Percentiles rank a stretch among this genome's conserved stretches.
phyloP scores from a whole-genome alignment of 176 grass and related monocot species.

The Triticum urartu region DNA sequence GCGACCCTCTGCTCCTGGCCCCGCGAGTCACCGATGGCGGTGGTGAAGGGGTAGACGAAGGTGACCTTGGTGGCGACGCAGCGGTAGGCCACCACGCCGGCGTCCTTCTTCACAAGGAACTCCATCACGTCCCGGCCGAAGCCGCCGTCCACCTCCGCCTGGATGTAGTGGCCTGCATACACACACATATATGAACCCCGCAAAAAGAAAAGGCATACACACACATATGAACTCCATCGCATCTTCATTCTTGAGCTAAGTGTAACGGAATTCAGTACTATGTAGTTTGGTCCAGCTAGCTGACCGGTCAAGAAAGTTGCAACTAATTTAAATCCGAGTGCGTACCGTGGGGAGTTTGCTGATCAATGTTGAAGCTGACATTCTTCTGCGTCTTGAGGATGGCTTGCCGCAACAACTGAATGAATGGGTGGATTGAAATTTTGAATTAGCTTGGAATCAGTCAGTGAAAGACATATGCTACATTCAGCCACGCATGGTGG shows the following conservation, averaged over 20 bases:
- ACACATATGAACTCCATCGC: background rate
- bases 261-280: no score
- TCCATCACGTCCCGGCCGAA: slow-evolving; percentile 83
- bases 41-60: slow-evolving; percentile 94
- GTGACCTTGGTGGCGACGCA: slow-evolving; percentile 79
- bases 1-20: slow-evolving; percentile 70
- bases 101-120: slow-evolving; percentile 66
- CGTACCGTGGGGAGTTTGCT: slow-evolving; percentile 58
- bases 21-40: slow-evolving; percentile 72
- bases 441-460: no score
- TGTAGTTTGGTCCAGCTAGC: no score
- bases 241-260: background rate
- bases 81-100: slow-evolving; percentile 64
- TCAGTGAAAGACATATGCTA: no score
- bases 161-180: slow-evolving; percentile 68
- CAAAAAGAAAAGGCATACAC: background rate
- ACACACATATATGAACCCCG: background rate
- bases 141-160: slow-evolving; percentile 68
- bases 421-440: background rate
- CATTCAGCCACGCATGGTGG: no score
- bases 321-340: no score
- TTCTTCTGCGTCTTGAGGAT: slow-evolving; percentile 72
- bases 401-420: slow-evolving; percentile 59
- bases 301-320: no score
- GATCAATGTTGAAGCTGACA: slow-evolving; percentile 56